Base-by-base conservation (phyloP, 2,329 filamentous ascomycete species). In the Alternaria alternata region DNA sequence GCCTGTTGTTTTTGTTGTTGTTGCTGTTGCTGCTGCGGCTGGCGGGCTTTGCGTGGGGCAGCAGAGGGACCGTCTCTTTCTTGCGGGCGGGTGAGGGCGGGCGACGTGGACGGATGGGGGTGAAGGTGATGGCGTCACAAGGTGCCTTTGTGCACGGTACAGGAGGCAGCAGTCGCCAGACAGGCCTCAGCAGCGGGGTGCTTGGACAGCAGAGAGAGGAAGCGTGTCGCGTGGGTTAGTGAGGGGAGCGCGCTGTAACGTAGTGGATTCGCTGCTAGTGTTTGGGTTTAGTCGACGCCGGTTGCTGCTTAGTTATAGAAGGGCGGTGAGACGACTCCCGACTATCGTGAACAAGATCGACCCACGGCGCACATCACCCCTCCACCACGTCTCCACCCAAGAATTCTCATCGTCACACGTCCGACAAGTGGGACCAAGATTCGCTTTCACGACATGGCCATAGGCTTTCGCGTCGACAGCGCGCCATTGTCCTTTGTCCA, bases 81-180 rank as follows among this genome's bases (percentile, higher is more conserved):
- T 16, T 16, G 32, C 16, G 38, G 51, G 51, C 26, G 46, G 51
- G 36, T 36, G 28, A 44, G 20, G 16, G 49, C 34, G 20, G 26
- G 43, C 18, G 34, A 7, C 24, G 36, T 28, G 53, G 18, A 54
- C 32, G 28, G 56, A 36, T 38, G 61, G 12, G 18, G 18, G 39
- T 42, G 3, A 24, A 16, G 39, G 39, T 42, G 12, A 24, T 41
- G 39, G 53, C 56, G 65, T 66, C 62, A 63, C 60, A 54, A 52
- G 59, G 11, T 22, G 39, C 9, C 39, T 22, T 22, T 38, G 18
- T 18, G 8, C 22, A 39, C 30, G 46, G 44, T 24, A 24, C 22
- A 24, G 22, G 22, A 24, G 22, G 22, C 43, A 55, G 43, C 34
- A 42, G 53, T 48, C 20, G 42, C 39, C 44, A 42, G 53, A 16